phyloP scores from a whole-genome alignment of 805 yeast genomes.

The Nakazawaea peltata region DNA sequence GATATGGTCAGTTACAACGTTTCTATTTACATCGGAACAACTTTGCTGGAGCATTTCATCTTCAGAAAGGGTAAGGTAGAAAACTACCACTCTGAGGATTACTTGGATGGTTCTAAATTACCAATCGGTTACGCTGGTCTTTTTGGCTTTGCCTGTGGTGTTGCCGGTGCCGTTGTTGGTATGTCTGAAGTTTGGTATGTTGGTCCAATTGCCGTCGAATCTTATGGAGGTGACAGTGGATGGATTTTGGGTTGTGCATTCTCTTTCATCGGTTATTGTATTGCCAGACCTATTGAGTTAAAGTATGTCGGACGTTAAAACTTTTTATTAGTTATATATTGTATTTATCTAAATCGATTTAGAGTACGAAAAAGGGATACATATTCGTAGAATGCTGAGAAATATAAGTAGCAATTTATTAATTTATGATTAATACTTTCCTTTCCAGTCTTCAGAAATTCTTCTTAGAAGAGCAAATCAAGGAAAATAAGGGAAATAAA shows the following conservation, averaged over 20 bases:
- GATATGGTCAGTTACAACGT: constrained; percentile 26
- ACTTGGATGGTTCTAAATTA: constrained; percentile 16
- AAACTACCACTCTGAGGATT: constrained; percentile 20
- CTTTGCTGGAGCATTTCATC: constrained; percentile 23
- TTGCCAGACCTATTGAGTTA: constrained; percentile 23
- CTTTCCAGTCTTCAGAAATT: no score
- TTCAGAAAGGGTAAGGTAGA: constrained; percentile 16
- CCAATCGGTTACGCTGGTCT: constrained; percentile 26
- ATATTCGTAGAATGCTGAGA: background rate
- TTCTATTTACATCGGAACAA: constrained; percentile 25
- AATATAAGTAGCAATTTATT: background rate
- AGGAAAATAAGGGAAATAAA: background rate
- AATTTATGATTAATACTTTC: no score
- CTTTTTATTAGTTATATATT: background rate
- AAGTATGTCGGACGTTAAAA: constrained; percentile 21
- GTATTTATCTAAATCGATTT: constrained; percentile 4
- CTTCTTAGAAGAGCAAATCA: no score
- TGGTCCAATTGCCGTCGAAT: constrained; percentile 23
- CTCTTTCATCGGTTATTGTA: constrained; percentile 22
- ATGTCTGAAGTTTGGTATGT: constrained; percentile 28
- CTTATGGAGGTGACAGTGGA: constrained; percentile 24
- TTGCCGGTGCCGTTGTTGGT: constrained; percentile 24
- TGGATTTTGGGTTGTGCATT: constrained; percentile 23
- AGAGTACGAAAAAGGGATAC: background rate
- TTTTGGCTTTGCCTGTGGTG: constrained; percentile 23